Base-by-base conservation (phyloP, 2,329 filamentous ascomycete species). In the Xylaria sp. region DNA sequence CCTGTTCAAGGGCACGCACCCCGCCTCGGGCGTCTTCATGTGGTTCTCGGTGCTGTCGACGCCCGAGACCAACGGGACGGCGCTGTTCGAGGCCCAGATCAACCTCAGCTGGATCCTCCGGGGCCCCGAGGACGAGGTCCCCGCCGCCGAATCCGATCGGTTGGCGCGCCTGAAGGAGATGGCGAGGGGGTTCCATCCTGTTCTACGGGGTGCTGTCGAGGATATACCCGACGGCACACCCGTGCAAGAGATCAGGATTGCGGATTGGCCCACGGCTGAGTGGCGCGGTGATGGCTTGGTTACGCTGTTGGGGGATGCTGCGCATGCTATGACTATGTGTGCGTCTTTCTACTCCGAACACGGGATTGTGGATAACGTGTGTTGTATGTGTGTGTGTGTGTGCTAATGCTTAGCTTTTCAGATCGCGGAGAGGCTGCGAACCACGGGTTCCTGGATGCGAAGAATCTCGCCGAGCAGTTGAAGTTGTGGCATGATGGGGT, bases 241-340 rank as follows among this genome's bases (percentile, higher is more conserved):
- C 15, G 59, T 68, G 31, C 57, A 25, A 1, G 66, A 63, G 33
- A 68, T 68, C 33, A 60, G 53, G 20, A n/a, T 66, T 10, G 53
- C 51, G 0, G 61, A 68, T 33, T 68, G 66, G 66, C 62, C 62
- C 29, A 58, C 51, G n/a, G 7, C 57, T 11, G 13, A 58, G 38
- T 68, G 66, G 62, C 31, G 65, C 17, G 47, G 36, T 3, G 47
- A 51, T 10, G 47, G 57, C 15, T 36, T 55, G 25, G 62, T 65
- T 2, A 65, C 58, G 20, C 39, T 65, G 7, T 20, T 65, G n/a
- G 62, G 66, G 6, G 66, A 68, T 47, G 49, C 58, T 20, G 63
- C 66, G 11, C 66, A 66, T 39, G 20, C 63, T 22, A 63, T 68
- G 58, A 66, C 54, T 4, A 66, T 68, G 63, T 66, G 55, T 67